These are phyloP conservation scores for Quercus bicolor DNA, from an alignment of 306 rosid genomes.

Conservation along the genomic window DNA sequence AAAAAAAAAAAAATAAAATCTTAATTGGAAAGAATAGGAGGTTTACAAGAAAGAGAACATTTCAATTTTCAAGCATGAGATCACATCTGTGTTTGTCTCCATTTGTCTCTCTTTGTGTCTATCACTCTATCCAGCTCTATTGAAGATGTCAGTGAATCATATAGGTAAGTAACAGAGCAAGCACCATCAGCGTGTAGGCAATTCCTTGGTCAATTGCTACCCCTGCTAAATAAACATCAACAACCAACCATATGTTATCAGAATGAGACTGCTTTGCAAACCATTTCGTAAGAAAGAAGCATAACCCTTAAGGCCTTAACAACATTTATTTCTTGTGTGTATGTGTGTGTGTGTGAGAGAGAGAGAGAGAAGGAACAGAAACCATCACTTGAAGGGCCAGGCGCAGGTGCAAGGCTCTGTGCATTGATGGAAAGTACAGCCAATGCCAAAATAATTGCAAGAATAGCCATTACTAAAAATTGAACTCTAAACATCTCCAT, in stretches of 20 bases:
- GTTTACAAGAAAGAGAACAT: not conserved
- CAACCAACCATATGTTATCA: not conserved
- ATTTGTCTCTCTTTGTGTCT: not conserved
- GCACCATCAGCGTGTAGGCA: constrained; percentile 30
- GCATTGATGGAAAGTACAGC: constrained; percentile 47
- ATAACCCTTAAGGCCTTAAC: not conserved
- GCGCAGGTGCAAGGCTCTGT: constrained; percentile 58
- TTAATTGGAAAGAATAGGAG: not conserved
- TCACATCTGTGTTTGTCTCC: constrained; percentile 6
- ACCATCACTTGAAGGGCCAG: constrained; percentile 72
- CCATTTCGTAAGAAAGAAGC: not conserved
- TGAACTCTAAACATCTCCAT: constrained; percentile 60
- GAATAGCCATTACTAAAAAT: constrained; percentile 27
- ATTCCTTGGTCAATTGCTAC: constrained; percentile 40
- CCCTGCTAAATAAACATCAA: constrained; percentile 18
- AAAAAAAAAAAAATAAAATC: not conserved
- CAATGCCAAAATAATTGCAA: constrained; percentile 37
- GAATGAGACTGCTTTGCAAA: not conserved
- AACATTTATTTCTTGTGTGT: not conserved
- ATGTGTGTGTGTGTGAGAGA: not conserved
- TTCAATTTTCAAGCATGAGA: constrained; percentile 1
- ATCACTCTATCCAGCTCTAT: not conserved
- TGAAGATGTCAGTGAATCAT: constrained; percentile 42
- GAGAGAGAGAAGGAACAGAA: not conserved
- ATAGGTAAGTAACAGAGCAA: constrained; percentile 49